Percentiles rank a stretch among this genome's conserved stretches.
These are phyloP conservation scores for Solanum hybrid DNA, from an alignment of 305 asterid species.

Conservation along the genomic window DNA sequence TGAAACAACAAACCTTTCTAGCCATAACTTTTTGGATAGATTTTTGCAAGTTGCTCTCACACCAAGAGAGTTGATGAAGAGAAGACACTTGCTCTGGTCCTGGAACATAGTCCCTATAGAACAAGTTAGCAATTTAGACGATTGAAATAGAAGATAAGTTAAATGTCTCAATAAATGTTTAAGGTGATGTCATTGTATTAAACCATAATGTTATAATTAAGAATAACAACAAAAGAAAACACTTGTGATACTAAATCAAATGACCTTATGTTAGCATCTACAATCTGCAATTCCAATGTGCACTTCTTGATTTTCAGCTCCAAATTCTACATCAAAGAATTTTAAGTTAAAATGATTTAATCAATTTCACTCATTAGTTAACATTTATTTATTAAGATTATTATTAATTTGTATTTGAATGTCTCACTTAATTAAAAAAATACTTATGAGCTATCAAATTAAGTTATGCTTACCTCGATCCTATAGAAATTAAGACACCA, in stretches of 20 bases:
- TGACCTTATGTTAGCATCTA: slow-evolving; percentile 46
- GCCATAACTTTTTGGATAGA: not conserved
- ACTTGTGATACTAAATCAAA: not conserved
- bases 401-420: too few species aligned
- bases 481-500: slow-evolving; percentile 11
- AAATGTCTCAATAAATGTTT: not conserved
- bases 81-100: slow-evolving; percentile 35
- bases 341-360: not conserved
- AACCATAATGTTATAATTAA: not conserved
- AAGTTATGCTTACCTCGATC: slow-evolving; percentile 33
- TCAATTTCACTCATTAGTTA: not conserved
- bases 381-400: not conserved
- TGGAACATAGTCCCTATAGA: not conserved
- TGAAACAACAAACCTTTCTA: slow-evolving; percentile 25
- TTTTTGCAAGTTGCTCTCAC: slow-evolving; percentile 37
- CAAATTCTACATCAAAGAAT: slow-evolving; percentile 28
- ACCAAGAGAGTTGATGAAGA: slow-evolving; percentile 48
- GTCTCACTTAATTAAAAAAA: too few species aligned
- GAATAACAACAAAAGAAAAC: not conserved
- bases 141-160: too few species aligned
- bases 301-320: slow-evolving; percentile 44
- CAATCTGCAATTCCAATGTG: slow-evolving; percentile 29
- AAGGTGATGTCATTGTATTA: not conserved
- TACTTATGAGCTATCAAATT: not conserved
- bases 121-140: too few species aligned